Evolutionary conservation across 306 rosid species (phyloP), one percentile per base, ranked within the genome.

Genomic region (Cucumis hystrix): DNA sequence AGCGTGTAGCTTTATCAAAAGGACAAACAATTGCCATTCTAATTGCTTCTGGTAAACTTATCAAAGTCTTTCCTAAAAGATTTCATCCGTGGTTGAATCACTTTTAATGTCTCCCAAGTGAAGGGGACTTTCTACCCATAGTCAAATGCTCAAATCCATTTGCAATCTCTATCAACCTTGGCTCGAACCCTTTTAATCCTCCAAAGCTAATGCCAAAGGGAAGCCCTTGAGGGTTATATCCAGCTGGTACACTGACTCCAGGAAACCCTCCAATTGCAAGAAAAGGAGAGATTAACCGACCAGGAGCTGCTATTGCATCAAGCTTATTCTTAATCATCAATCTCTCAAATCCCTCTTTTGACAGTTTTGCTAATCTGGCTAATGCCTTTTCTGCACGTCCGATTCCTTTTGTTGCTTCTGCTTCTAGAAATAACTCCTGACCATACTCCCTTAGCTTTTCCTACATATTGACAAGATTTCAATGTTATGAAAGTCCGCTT

Each of bases 261-360:
- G 89, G 89, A 62, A 66, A 83, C 47, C 87, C 85, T 62, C 82
- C 87, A 73, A 81, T 79, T 1, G 80, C 85, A 8, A 83, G 87
- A 23, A 81, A 68, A 35, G 60, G 12, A 1, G 80, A 30, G 52
- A 58, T 35, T 10, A 17, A 5, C 9, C 8, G 13, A 52, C 39
- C 47, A 43, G 67, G 55, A 30, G 86, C 80, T 37, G 83, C 88
- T 39, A 87, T 6, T 1, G 89, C 87, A 84, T 87, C 89, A 66
- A 89, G 82, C 81, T 83, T 33, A 66, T 86, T 81, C 52, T 83
- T 76, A 41, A 49, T 82, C 86, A 86, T 83, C 15, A 83, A 7
- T 51, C 84, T 87, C 86, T 79, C 85, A 74, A 85, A 83, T 11
- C 96, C 91, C 35, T 77, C n/a, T 21, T 55, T 52, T 57, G 92